Evolutionary conservation across 192 early-diverging fungal species (phyloP), one percentile per base, ranked within the genome.

Genomic region (Podochytrium sp.): DNA sequence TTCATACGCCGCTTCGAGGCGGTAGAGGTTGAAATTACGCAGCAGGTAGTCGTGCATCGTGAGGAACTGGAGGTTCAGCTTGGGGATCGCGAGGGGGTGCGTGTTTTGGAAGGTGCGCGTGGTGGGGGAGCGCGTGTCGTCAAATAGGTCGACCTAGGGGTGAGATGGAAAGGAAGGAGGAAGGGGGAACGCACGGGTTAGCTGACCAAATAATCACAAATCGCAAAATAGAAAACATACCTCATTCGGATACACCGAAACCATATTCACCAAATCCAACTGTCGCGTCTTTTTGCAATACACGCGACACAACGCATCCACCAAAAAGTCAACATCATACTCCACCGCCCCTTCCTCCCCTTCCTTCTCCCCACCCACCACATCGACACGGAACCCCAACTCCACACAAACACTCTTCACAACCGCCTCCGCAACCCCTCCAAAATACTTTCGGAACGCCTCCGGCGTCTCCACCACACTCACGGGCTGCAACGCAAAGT

Each of bases 11-110:
- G 85, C 87, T 75, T 99, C 98, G 25, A 95, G 70, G 6, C 90
- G 88, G 80, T 92, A 91, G 32, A 99, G 83, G 47, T 88, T 87
- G 60, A 94, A 93, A 77, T 93, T 92, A 37, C 98, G 87, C 20
- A 89, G 78, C 50, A 99, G 76, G 78, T 98, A 98, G 76, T 99
- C 98, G 40, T 92, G 91, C 23, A 95, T 75, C 0, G 95, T 92
- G 66, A 99, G 82, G 75, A 93, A 99, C 83, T 99, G 98, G 29
- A 99, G 81, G 58, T 92, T 92, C 25, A 99, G 85, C 75, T 96
- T 95, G 2, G 98, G 98, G 3, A 96, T 77, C 1, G 92, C 86
- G 18, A 88, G 64, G 38, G 79, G 92, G 74, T 93, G 90, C 3
- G 89, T 85, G 67, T 93, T 91, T 18, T 74, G 65, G 65, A 84